Evolutionary conservation across 495 filamentous ascomycete genomes (phyloP).

Genomic region (Hypoxylon subgilvum): DNA sequence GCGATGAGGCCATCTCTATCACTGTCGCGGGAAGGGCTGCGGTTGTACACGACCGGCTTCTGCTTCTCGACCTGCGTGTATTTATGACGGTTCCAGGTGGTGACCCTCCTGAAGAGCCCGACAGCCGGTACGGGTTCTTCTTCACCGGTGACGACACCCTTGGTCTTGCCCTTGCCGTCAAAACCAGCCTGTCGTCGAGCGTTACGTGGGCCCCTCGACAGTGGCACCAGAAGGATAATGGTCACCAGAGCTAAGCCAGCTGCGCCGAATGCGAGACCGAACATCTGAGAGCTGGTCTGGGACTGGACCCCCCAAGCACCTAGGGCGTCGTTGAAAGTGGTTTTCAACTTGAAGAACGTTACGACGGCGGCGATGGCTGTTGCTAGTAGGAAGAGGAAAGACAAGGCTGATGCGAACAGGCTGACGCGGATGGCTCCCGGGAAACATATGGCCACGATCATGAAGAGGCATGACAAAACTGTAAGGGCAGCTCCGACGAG

Average conservation of each 20-base stretch:
- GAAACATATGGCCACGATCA: conserved; percentile 37
- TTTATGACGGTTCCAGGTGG: conserved; percentile 38
- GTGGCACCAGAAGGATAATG: conserved; percentile 19
- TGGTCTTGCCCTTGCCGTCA: conserved; percentile 7
- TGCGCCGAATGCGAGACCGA: conserved; percentile 40
- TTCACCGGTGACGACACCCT: not conserved
- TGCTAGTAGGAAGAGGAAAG: conserved; percentile 40
- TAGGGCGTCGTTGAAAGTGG: conserved; percentile 41
- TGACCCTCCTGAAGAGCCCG: conserved; percentile 26
- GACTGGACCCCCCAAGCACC: conserved; percentile 34
- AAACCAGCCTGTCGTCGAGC: conserved; percentile 20
- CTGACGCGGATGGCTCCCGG: conserved; percentile 17
- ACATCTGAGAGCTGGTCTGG: conserved; percentile 23
- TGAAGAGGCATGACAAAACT: conserved; percentile 25
- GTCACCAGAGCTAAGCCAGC: conserved; percentile 23
- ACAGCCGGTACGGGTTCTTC: not conserved
- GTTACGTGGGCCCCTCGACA: conserved; percentile 6
- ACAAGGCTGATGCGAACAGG: conserved; percentile 30
- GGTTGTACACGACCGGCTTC: conserved; percentile 11
- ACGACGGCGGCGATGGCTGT: conserved; percentile 38
- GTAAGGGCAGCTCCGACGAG: conserved; percentile 37
- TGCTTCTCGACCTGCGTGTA: conserved; percentile 48
- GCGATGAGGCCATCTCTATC: conserved; percentile 29
- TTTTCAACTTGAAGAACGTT: conserved; percentile 35
- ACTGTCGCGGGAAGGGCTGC: conserved; percentile 8